Conservation (phyloP, 306 rosid species). For the Dryas alaskensis region DNA sequence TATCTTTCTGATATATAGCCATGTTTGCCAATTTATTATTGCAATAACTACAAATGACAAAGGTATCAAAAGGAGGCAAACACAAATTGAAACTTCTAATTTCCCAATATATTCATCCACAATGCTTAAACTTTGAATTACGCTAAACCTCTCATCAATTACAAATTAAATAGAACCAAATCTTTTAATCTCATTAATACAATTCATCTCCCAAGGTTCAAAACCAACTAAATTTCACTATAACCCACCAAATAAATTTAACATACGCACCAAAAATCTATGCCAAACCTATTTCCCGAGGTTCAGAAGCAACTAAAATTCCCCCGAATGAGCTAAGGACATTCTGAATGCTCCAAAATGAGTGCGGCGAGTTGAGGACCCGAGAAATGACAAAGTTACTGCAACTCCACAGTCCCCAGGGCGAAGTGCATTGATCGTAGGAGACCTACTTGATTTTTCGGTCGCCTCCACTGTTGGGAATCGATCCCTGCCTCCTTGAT, state of each 20-base stretch:
- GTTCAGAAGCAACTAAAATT: not conserved
- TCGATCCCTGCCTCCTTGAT: no score
- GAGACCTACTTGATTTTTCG: no score
- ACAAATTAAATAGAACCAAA: not conserved
- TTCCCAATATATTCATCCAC: not conserved
- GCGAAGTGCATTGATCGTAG: no score
- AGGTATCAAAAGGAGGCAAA: not conserved
- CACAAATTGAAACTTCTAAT: not conserved
- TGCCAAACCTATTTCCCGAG: not conserved
- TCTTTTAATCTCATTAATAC: not conserved
- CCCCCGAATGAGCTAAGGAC: constrained; percentile 42
- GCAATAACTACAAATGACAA: not conserved
- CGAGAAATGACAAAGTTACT: constrained; percentile 1
- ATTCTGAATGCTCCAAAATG: constrained; percentile 38
- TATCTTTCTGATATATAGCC: not conserved
- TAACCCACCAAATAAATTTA: not conserved
- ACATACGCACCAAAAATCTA: not conserved
- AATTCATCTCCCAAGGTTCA: not conserved
- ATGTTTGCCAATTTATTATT: not conserved
- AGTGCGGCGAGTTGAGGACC: constrained; percentile 30
- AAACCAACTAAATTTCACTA: not conserved
- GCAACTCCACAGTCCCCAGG: no score
- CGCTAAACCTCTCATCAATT: not conserved
- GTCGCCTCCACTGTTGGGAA: no score
- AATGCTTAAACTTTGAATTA: not conserved